Evolutionary conservation across 2,329 filamentous ascomycete species (phyloP).

Genomic region (Didymella arachidicola): DNA sequence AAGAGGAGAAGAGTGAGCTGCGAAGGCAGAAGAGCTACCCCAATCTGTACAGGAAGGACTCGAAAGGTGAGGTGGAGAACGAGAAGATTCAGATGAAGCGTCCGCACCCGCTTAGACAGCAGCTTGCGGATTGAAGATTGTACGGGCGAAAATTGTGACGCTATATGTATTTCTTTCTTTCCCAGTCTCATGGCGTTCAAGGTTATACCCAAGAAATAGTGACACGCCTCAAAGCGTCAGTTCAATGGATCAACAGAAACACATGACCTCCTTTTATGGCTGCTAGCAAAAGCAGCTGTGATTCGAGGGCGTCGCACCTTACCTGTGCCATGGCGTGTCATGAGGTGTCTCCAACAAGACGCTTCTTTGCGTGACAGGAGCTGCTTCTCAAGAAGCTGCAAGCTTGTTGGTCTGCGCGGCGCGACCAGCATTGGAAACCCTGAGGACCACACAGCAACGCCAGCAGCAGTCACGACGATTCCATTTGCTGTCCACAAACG

Average conservation of each 20-base stretch:
- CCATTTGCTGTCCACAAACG: background rate
- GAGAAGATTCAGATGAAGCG: constrained; percentile 7
- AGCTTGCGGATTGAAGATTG: constrained; percentile 9
- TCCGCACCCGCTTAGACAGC: constrained; percentile 15
- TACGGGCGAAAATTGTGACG: background rate
- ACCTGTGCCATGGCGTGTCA: background rate
- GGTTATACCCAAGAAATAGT: background rate
- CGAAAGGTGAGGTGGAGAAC: constrained; percentile 20
- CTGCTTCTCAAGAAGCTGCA: too few relatives aligned
- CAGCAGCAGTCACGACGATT: background rate
- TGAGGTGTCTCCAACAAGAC: background rate
- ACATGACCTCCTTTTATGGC: background rate
- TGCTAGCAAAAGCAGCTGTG: background rate
- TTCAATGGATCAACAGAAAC: background rate
- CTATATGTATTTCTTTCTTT: background rate
- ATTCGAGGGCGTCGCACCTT: background rate
- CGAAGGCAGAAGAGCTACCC: constrained; percentile 51
- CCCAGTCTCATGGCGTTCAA: constrained; percentile 4
- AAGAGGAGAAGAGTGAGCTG: constrained; percentile 30
- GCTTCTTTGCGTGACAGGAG: background rate
- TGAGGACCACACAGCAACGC: background rate
- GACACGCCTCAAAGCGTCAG: background rate
- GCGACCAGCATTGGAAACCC: constrained; percentile 12
- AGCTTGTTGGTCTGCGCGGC: background rate
- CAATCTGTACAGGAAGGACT: constrained; percentile 41